Conservation (phyloP, 441 rosid genomes). For the Gossypium davidsonii region DNA sequence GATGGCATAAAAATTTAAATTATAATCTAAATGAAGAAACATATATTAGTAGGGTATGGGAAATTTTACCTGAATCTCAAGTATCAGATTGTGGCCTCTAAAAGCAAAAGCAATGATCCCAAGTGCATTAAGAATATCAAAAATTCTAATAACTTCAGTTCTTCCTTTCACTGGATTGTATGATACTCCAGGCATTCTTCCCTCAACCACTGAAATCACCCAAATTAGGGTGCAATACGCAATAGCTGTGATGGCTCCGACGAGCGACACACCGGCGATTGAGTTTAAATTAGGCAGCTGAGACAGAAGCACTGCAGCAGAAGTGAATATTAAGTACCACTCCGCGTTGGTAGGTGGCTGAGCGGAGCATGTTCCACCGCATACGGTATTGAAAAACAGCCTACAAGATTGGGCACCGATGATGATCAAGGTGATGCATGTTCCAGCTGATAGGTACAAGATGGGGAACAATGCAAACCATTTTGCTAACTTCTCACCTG, state of each 20-base stretch:
- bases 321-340: constrained; percentile 66
- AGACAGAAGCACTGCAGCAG: constrained; percentile 52
- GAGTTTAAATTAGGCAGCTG: constrained; percentile 89
- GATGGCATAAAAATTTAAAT: background rate
- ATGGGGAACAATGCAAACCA: constrained; percentile 56
- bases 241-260: constrained; percentile 59
- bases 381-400: constrained; percentile 44
- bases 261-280: constrained; percentile 60
- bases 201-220: constrained; percentile 55
- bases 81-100: constrained; percentile 80
- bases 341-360: constrained; percentile 49
- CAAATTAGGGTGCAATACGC: constrained; percentile 63
- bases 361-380: constrained; percentile 42
- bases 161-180: constrained; percentile 28
- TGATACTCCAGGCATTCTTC: constrained; percentile 44
- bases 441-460: constrained; percentile 74
- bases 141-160: constrained; percentile 21
- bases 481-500: constrained; percentile 59
- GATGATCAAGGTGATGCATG: constrained; percentile 57
- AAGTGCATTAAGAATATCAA: constrained; percentile 51
- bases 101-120: constrained; percentile 77
- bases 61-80: constrained; percentile 76
- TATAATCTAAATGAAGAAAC: too few relatives aligned
- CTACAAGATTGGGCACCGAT: constrained; percentile 57
- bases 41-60: background rate